Percentiles rank a stretch among this genome's conserved stretches.
These are phyloP conservation scores for Salinomyces thailandicus DNA, from an alignment of 2,329 filamentous ascomycete genomes.

Conservation along the genomic window DNA sequence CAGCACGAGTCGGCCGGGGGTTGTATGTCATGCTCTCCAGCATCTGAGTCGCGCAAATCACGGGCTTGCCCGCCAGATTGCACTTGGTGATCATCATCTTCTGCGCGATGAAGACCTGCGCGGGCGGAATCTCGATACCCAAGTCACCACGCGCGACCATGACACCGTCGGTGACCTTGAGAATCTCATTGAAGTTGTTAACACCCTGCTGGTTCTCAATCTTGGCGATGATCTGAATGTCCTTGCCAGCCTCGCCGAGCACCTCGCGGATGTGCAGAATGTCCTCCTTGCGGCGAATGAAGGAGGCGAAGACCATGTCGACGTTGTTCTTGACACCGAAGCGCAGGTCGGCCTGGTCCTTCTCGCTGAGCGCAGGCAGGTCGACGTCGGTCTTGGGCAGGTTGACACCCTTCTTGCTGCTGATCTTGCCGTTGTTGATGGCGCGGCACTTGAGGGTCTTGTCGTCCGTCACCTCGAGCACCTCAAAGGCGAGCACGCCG, in stretches of 20 bases:
- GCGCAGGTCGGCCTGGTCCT: conserved; percentile 86
- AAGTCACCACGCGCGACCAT: conserved; percentile 99
- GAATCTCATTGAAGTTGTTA: conserved; percentile 98
- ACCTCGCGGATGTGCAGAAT: conserved; percentile 87
- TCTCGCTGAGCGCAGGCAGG: conserved; percentile 91
- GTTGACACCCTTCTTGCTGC: conserved; percentile 98
- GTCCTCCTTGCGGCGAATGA: conserved; percentile 89
- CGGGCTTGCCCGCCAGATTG: conserved; percentile 97
- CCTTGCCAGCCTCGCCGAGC: conserved; percentile 80
- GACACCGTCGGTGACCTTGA: conserved; percentile 92
- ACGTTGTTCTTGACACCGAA: conserved; percentile 98
- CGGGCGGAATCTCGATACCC: conserved; percentile 96
- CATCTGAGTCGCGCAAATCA: conserved; percentile 99
- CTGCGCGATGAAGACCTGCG: conserved; percentile 97
- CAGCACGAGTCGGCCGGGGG: conserved; percentile 90
- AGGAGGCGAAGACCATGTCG: conserved; percentile 98
- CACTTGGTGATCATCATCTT: conserved; percentile 99
- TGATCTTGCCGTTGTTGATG: conserved; percentile 97
- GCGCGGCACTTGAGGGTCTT: conserved; percentile 78
- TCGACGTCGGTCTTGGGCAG: conserved; percentile 98
- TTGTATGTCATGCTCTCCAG: conserved; percentile 99
- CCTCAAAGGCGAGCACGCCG: conserved; percentile 92
- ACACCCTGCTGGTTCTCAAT: conserved; percentile 99
- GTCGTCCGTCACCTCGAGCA: conserved; percentile 75
- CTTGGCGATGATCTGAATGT: conserved; percentile 99